Percentiles rank a stretch among this genome's conserved stretches.
phyloP scores from a whole-genome alignment of 257 asterid genomes.

The Solanum clarkiae region DNA sequence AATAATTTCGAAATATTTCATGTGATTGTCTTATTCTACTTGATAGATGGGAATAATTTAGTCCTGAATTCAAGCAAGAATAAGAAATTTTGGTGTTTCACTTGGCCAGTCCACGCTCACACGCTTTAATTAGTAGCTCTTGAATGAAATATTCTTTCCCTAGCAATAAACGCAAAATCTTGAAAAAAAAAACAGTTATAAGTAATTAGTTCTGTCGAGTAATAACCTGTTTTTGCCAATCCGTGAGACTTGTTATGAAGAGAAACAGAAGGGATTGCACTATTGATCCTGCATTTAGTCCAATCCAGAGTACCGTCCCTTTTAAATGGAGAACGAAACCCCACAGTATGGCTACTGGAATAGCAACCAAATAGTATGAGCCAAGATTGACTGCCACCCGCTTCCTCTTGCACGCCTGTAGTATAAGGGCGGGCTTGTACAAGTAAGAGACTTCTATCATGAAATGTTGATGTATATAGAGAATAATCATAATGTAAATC shows the following conservation, averaged over 20 bases:
- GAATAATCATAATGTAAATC: not conserved
- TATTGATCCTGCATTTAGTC: slow-evolving; percentile 34
- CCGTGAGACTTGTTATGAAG: slow-evolving; percentile 25
- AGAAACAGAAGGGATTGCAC: slow-evolving; percentile 26
- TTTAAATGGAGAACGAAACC: slow-evolving; percentile 29
- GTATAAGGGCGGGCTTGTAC: not conserved
- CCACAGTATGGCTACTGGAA: slow-evolving; percentile 28
- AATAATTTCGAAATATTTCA: not conserved
- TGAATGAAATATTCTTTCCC: slow-evolving; percentile 12
- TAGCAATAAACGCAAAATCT: not conserved
- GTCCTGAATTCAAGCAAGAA: not conserved
- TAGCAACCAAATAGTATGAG: slow-evolving; percentile 38
- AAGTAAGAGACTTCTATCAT: not conserved
- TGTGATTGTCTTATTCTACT: not conserved
- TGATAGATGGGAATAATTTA: too few species aligned
- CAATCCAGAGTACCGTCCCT: slow-evolving; percentile 56
- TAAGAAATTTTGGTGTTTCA: not conserved
- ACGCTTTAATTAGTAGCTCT: not conserved
- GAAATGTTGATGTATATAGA: not conserved
- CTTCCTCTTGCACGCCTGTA: slow-evolving; percentile 54
- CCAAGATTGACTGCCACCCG: slow-evolving; percentile 63
- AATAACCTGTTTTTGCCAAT: slow-evolving; percentile 46
- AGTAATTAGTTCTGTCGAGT: not conserved
- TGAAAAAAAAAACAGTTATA: not conserved
- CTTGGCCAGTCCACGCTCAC: not conserved